Conservation (phyloP, 2,329 filamentous ascomycete species). For the Thermomyces lanuginosus region DNA sequence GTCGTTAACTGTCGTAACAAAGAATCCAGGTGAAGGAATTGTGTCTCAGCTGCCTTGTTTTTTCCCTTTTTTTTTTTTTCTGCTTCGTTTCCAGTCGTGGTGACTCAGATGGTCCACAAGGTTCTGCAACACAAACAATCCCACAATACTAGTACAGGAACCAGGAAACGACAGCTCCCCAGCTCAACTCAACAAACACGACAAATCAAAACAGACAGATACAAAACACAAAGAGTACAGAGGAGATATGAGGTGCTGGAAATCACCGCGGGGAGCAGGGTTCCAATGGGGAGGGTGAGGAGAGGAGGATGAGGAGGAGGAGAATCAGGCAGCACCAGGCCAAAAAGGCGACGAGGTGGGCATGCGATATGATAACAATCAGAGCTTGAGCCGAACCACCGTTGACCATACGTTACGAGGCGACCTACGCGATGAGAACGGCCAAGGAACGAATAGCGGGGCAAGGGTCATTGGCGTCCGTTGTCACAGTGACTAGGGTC, state of each 20-base stretch:
- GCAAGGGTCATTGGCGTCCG: slow-evolving; percentile 4
- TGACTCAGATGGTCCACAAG: too few relatives aligned
- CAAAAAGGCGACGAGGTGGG: too few relatives aligned
- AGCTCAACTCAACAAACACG: slow-evolving; percentile 1
- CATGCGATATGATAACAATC: too few relatives aligned
- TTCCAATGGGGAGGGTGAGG: not conserved
- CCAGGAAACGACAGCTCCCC: slow-evolving; percentile 3
- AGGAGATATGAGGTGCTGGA: slow-evolving; percentile 2
- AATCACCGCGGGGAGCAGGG: not conserved
- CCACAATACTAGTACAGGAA: slow-evolving; percentile 1
- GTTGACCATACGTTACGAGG: too few relatives aligned
- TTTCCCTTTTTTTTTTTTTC: too few relatives aligned
- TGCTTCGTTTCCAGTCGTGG: too few relatives aligned
- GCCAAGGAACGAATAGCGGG: slow-evolving; percentile 4
- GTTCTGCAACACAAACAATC: too few relatives aligned
- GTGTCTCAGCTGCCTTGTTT: too few relatives aligned
- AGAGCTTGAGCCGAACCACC: too few relatives aligned
- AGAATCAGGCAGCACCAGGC: slow-evolving; percentile 5
- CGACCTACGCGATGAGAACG: too few relatives aligned
- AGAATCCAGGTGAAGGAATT: not conserved
- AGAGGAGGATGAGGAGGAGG: slow-evolving; percentile 1
- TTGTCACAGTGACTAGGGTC: slow-evolving; percentile 7
- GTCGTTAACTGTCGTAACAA: slow-evolving; percentile 2
- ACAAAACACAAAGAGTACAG: slow-evolving; percentile 3
- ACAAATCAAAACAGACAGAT: not conserved